A percentile compares a stretch with the other conserved stretches of the same genome.
phyloP scores from a whole-genome alignment of 805 yeast genomes.

The Metschnikowia cubensis region DNA sequence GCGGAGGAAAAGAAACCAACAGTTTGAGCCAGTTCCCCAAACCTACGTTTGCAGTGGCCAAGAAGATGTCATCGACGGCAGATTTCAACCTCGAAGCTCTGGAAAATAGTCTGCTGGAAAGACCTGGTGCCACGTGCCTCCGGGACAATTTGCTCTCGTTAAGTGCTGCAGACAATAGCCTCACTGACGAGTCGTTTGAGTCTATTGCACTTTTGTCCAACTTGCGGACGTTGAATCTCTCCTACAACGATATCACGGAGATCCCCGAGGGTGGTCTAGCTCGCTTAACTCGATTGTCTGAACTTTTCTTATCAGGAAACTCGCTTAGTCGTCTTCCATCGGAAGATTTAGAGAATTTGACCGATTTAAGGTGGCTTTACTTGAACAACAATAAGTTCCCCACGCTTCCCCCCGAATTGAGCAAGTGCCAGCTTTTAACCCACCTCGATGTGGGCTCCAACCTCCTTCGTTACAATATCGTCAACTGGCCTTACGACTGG shows the following conservation, averaged over 20 bases:
- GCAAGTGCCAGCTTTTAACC: slow-evolving; percentile 58
- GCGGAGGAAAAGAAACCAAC: slow-evolving; percentile 50
- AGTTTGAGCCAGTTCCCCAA: slow-evolving; percentile 58
- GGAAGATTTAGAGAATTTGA: slow-evolving; percentile 71
- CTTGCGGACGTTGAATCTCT: slow-evolving; percentile 62
- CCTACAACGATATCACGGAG: slow-evolving; percentile 82
- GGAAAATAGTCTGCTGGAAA: background rate
- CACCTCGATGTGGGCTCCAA: slow-evolving; percentile 90
- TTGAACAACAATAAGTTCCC: slow-evolving; percentile 82
- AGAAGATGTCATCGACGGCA: slow-evolving; percentile 29
- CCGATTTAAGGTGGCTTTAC: slow-evolving; percentile 55
- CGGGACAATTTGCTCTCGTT: slow-evolving; percentile 54
- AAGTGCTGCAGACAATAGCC: slow-evolving; percentile 76
- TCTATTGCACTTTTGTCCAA: slow-evolving; percentile 55
- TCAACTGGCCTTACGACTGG: slow-evolving; percentile 96
- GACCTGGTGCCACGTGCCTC: slow-evolving; percentile 21
- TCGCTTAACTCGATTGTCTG: slow-evolving; percentile 53
- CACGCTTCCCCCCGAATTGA: slow-evolving; percentile 83
- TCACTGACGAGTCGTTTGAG: slow-evolving; percentile 73
- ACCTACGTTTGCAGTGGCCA: slow-evolving; percentile 35
- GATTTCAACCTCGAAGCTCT: background rate
- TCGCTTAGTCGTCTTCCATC: slow-evolving; percentile 73
- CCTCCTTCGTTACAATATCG: slow-evolving; percentile 82
- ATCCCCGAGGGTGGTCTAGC: slow-evolving; percentile 70
- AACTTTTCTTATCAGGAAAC: slow-evolving; percentile 80